These are phyloP conservation scores for Apiospora arundinis DNA, from an alignment of 2,329 filamentous ascomycete species.

Conservation along the genomic window DNA sequence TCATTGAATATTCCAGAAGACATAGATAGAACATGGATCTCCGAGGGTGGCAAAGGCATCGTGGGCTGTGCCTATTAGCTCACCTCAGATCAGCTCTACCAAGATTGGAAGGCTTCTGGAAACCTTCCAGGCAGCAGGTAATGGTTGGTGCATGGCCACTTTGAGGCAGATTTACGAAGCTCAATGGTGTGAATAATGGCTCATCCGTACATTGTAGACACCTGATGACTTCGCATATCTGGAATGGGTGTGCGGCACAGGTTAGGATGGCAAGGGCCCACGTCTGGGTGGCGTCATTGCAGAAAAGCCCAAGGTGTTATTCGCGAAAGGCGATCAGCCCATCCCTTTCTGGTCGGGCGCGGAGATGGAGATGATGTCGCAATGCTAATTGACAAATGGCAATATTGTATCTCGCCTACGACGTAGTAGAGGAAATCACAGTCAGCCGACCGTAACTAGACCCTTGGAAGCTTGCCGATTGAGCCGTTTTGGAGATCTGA, in stretches of 20 bases:
- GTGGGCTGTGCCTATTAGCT: background rate
- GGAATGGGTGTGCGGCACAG: background rate
- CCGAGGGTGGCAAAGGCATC: background rate
- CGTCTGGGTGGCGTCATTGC: slow-evolving; percentile 6
- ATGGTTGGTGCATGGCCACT: background rate
- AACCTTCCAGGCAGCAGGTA: background rate
- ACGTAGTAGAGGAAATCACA: too few relatives aligned
- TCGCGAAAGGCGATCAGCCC: background rate
- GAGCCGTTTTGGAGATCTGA: background rate
- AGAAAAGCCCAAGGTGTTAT: background rate
- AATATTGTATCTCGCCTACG: slow-evolving; percentile 1
- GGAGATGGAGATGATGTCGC: background rate
- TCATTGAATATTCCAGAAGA: background rate
- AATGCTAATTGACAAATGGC: background rate
- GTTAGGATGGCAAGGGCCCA: background rate
- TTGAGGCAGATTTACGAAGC: background rate
- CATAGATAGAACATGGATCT: background rate
- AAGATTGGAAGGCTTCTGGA: slow-evolving; percentile 4
- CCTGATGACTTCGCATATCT: background rate
- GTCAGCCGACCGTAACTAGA: background rate
- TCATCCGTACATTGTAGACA: background rate
- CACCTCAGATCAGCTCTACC: background rate
- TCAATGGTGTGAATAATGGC: background rate
- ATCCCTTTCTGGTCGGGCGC: background rate
- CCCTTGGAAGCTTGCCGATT: slow-evolving; percentile 13